A percentile compares a stretch with the other conserved stretches of the same genome.
Conservation (phyloP, 371 early-diverging fungal species). For the Rhizopus delemar region DNA sequence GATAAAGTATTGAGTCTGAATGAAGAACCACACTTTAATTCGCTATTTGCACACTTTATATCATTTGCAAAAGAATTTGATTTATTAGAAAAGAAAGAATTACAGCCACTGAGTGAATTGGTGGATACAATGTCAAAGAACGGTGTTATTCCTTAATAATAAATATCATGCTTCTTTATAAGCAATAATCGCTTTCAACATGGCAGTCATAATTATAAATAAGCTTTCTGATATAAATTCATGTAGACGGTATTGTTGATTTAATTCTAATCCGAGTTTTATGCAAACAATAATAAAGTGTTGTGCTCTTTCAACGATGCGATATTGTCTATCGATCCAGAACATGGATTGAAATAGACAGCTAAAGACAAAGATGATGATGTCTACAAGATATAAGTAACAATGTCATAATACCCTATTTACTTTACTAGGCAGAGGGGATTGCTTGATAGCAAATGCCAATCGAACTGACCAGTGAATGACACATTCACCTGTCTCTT, state of each 20-base stretch:
- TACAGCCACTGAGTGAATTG: constrained; percentile 78
- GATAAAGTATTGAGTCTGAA: constrained; percentile 79
- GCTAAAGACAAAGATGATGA: constrained; percentile 32
- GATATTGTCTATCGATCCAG: constrained; percentile 55
- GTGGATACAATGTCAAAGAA: constrained; percentile 69
- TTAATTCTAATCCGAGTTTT: constrained; percentile 52
- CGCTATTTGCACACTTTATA: constrained; percentile 91
- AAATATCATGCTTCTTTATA: constrained; percentile 51
- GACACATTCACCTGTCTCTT: constrained; percentile 39
- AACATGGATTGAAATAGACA: constrained; percentile 50
- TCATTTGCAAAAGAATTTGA: constrained; percentile 91
- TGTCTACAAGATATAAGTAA: not conserved
- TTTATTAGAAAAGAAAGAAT: constrained; percentile 88
- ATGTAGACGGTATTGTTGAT: constrained; percentile 64
- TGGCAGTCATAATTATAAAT: constrained; percentile 54
- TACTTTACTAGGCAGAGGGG: constrained; percentile 58
- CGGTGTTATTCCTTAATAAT: constrained; percentile 32
- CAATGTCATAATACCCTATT: not conserved
- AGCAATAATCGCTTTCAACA: constrained; percentile 63
- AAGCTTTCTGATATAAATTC: constrained; percentile 59
- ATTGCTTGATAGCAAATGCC: constrained; percentile 64
- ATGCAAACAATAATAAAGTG: constrained; percentile 50
- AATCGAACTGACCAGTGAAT: constrained; percentile 49
- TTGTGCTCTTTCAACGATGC: constrained; percentile 54
- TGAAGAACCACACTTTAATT: constrained; percentile 91